Conservation (phyloP, 2,329 filamentous ascomycete genomes). For the Aspergillus sp. region DNA sequence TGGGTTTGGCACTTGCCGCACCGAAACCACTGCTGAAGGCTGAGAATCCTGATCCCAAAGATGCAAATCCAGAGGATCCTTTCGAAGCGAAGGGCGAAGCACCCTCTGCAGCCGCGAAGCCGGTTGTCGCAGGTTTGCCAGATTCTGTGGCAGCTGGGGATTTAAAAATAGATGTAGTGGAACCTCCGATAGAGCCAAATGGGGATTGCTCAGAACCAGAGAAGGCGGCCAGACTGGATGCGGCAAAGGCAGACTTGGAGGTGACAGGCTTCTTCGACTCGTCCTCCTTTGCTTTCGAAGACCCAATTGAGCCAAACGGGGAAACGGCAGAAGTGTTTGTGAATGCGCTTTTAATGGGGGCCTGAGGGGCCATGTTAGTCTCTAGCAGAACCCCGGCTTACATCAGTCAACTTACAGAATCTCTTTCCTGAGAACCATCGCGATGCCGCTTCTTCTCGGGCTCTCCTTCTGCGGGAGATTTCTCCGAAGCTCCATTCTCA, state of each 20-base stretch:
- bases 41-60: conserved; percentile 32
- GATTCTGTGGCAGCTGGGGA: conserved; percentile 18
- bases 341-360: conserved; percentile 34
- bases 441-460: conserved; percentile 41
- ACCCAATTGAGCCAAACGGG: conserved; percentile 35
- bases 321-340: conserved; percentile 39
- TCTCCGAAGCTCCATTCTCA: conserved; percentile 7
- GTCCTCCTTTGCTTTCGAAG: conserved; percentile 20
- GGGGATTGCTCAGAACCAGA: conserved; percentile 58
- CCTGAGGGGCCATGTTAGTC: conserved; percentile 13
- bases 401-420: conserved; percentile 15
- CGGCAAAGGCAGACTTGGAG: conserved; percentile 60
- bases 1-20: conserved; percentile 33
- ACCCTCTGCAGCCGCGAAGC: conserved; percentile 24
- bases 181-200: conserved; percentile 54
- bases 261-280: conserved; percentile 32
- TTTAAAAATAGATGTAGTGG: conserved; percentile 40
- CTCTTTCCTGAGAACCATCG: conserved; percentile 36
- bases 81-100: conserved; percentile 27
- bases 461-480: conserved; percentile 23
- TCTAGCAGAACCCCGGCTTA: too few relatives aligned
- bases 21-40: conserved; percentile 46
- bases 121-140: conserved; percentile 17
- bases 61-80: conserved; percentile 32
- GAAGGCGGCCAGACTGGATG: conserved; percentile 65